These are phyloP conservation scores for Camptophora hylomeconis DNA, from an alignment of 2,329 filamentous ascomycete genomes.

Conservation along the genomic window DNA sequence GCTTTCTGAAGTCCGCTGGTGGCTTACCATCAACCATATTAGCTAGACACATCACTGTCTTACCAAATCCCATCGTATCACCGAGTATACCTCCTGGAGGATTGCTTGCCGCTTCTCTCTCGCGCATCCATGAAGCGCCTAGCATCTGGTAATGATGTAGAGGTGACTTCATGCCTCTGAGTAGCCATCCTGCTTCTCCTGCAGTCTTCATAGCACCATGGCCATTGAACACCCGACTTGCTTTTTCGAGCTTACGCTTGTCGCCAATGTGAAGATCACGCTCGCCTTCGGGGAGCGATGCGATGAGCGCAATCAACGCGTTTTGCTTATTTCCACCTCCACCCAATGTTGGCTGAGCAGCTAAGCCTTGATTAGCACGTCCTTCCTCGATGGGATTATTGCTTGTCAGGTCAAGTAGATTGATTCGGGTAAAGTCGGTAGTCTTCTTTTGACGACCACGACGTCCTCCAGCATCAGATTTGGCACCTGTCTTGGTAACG, in stretches of 20 bases:
- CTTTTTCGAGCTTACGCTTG: slow-evolving; percentile 16
- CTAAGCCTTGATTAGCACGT: slow-evolving; percentile 17
- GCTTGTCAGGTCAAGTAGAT: slow-evolving; percentile 14
- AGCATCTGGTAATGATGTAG: slow-evolving; percentile 24
- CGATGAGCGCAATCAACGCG: slow-evolving; percentile 23
- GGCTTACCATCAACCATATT: slow-evolving; percentile 25
- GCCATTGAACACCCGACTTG: slow-evolving; percentile 20
- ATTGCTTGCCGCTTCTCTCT: slow-evolving; percentile 8
- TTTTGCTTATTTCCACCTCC: slow-evolving; percentile 14
- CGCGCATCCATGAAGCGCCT: slow-evolving; percentile 13
- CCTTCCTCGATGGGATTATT: slow-evolving; percentile 18
- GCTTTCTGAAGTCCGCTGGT: slow-evolving; percentile 6
- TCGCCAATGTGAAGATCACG: slow-evolving; percentile 17
- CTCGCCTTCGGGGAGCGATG: slow-evolving; percentile 20
- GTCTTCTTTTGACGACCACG: background rate
- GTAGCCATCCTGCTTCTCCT: slow-evolving; percentile 21
- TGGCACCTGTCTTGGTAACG: no score
- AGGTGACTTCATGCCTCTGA: slow-evolving; percentile 22
- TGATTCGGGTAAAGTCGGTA: no score
- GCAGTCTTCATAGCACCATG: slow-evolving; percentile 17
- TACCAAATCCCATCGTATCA: slow-evolving; percentile 31
- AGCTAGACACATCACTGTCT: slow-evolving; percentile 19
- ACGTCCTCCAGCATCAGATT: background rate
- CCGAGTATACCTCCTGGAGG: slow-evolving; percentile 26
- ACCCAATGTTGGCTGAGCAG: slow-evolving; percentile 17